These are phyloP conservation scores for Gastrolobium bilobum DNA, from an alignment of 306 rosid species.

Conservation along the genomic window DNA sequence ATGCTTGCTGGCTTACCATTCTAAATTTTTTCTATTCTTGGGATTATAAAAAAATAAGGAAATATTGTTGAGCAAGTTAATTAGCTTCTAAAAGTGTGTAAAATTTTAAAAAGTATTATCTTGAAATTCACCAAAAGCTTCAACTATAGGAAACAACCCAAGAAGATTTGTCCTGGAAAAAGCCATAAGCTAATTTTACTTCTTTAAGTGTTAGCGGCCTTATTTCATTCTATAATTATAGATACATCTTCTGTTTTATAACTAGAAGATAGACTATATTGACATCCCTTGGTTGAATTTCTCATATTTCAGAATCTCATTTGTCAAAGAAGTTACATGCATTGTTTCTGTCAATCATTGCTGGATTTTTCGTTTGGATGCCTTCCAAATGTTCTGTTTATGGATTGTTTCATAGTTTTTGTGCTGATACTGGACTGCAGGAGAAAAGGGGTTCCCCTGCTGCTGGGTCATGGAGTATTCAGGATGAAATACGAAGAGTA, in stretches of 20 bases:
- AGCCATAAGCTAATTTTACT: slow-evolving; percentile 17
- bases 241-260: neutral
- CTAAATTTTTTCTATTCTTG: too few species aligned
- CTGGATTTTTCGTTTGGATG: slow-evolving; percentile 12
- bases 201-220: neutral
- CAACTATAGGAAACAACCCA: slow-evolving; percentile 25
- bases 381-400: slow-evolving; percentile 37
- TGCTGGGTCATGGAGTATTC: slow-evolving; percentile 94
- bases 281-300: slow-evolving; percentile 12
- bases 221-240: neutral
- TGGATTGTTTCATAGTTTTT: slow-evolving; percentile 28
- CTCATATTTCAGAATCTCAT: slow-evolving; percentile 34
- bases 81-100: neutral
- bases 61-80: too few species aligned
- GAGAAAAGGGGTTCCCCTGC: slow-evolving; percentile 70
- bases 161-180: slow-evolving; percentile 22
- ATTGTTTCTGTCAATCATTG: slow-evolving; percentile 29
- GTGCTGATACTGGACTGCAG: slow-evolving; percentile 62
- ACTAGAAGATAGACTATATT: neutral
- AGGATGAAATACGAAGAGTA: slow-evolving; percentile 93
- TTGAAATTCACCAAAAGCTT: slow-evolving; percentile 15
- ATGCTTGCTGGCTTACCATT: too few species aligned
- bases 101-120: slow-evolving; percentile 6
- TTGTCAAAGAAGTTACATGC: slow-evolving; percentile 29
- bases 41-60: too few species aligned